Conservation (phyloP, 1,284 basidiomycete genomes). For the Microbotryum silenes-acaulis region DNA sequence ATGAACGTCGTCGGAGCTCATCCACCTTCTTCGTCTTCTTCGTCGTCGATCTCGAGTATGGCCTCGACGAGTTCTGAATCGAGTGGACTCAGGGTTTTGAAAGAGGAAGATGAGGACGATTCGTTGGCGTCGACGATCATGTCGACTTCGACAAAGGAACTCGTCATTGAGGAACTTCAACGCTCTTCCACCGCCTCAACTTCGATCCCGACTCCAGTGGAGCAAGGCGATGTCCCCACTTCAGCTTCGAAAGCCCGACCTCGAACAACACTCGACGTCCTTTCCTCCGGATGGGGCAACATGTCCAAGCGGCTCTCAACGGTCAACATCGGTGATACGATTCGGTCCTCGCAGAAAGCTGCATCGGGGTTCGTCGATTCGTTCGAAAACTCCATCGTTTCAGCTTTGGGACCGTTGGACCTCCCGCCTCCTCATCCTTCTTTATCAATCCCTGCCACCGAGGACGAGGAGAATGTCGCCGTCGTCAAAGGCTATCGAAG, state of each 20-base stretch:
- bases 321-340: constrained; percentile 7
- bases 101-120: constrained; percentile 4
- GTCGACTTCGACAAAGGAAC: constrained; percentile 5
- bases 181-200: not conserved
- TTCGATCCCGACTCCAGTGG: not conserved
- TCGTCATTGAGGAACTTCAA: not conserved
- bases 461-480: too few relatives aligned
- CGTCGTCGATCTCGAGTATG: constrained; percentile 8
- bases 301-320: constrained; percentile 5
- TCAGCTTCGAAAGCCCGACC: constrained; percentile 15
- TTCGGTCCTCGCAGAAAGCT: constrained; percentile 25
- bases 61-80: not conserved
- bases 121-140: constrained; percentile 10
- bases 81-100: not conserved
- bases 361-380: constrained; percentile 31
- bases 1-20: too few relatives aligned
- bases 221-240: not conserved
- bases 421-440: constrained; percentile 1
- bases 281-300: constrained; percentile 5
- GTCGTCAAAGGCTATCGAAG: too few relatives aligned
- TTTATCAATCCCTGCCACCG: too few relatives aligned
- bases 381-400: constrained; percentile 27
- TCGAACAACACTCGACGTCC: constrained; percentile 21
- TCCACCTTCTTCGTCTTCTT: too few relatives aligned
- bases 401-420: constrained; percentile 26